A percentile compares a stretch with the other conserved stretches of the same genome.
Evolutionary conservation across 805 yeast genomes (phyloP).

Genomic region (Torulaspora quercuum): DNA sequence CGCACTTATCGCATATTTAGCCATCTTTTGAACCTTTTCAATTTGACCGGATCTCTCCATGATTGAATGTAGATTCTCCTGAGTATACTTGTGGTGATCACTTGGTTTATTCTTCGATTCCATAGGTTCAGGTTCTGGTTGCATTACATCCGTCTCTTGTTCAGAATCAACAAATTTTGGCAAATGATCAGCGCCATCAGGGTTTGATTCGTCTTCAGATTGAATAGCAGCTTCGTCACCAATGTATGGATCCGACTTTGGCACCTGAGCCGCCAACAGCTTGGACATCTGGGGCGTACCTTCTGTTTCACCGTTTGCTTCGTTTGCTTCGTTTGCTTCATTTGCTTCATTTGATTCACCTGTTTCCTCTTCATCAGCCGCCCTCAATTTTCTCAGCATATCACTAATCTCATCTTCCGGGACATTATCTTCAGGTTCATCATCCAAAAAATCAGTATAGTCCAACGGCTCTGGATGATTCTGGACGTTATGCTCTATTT

Average conservation of each 20-base stretch:
- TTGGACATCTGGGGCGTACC: too few relatives aligned
- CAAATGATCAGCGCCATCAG: too few relatives aligned
- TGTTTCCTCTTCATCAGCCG: slow-evolving; percentile 7
- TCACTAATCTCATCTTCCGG: slow-evolving; percentile 11
- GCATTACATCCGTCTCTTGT: slow-evolving; percentile 6
- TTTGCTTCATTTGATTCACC: slow-evolving; percentile 1
- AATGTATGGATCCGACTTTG: neutral
- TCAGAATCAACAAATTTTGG: slow-evolving; percentile 13
- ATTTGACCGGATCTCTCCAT: slow-evolving; percentile 55
- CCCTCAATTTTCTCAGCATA: slow-evolving; percentile 10
- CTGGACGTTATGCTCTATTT: neutral
- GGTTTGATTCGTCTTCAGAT: too few relatives aligned
- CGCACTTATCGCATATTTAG: slow-evolving; percentile 76
- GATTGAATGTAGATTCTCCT: slow-evolving; percentile 46
- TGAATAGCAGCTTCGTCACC: neutral
- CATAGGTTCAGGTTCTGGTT: neutral
- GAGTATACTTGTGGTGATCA: slow-evolving; percentile 15
- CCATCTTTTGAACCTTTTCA: slow-evolving; percentile 59
- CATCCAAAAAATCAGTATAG: slow-evolving; percentile 5
- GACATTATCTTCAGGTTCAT: neutral
- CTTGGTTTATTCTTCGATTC: neutral
- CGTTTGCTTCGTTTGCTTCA: slow-evolving; percentile 4
- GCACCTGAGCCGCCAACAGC: slow-evolving; percentile 3
- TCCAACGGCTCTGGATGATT: slow-evolving; percentile 7
- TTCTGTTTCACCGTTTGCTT: slow-evolving; percentile 2